These are phyloP conservation scores for Ochetophila trinervis DNA, from an alignment of 306 rosid species.

Conservation along the genomic window DNA sequence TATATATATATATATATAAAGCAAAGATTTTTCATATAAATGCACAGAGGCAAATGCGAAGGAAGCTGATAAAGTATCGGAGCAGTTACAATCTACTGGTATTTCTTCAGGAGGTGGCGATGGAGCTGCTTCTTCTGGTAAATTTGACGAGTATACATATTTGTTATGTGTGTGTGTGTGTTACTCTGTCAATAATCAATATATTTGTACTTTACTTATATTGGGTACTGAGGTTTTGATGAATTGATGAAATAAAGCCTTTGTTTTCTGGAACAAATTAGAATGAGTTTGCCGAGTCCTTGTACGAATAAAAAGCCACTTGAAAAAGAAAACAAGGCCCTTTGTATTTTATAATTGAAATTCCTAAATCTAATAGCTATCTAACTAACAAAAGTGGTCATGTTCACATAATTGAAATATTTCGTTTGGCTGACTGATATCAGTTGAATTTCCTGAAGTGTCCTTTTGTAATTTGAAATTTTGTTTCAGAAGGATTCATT, in stretches of 20 bases:
- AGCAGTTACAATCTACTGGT: conserved; percentile 61
- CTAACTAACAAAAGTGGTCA: not conserved
- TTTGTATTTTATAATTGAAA: too few relatives aligned
- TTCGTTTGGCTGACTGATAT: conserved; percentile 3
- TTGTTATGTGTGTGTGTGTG: too few relatives aligned
- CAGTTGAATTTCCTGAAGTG: not conserved
- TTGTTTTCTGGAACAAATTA: too few relatives aligned
- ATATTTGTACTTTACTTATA: too few relatives aligned
- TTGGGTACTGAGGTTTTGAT: too few relatives aligned
- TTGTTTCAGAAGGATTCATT: not conserved
- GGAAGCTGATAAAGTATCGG: conserved; percentile 64
- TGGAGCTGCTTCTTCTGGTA: conserved; percentile 91
- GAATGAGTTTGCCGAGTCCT: too few relatives aligned
- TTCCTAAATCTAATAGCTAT: too few relatives aligned
- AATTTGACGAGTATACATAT: not conserved
- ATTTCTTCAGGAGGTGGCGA: conserved; percentile 53
- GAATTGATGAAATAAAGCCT: too few relatives aligned
- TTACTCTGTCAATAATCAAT: too few relatives aligned
- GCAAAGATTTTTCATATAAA: not conserved
- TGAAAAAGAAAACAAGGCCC: too few relatives aligned
- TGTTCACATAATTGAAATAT: conserved; percentile 12
- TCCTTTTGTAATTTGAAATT: not conserved
- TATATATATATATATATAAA: not conserved
- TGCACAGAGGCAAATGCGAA: conserved; percentile 60
- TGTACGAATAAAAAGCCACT: too few relatives aligned